These are phyloP conservation scores for Lagerstroemia speciosa DNA, from an alignment of 345 rosid species.

Conservation along the genomic window DNA sequence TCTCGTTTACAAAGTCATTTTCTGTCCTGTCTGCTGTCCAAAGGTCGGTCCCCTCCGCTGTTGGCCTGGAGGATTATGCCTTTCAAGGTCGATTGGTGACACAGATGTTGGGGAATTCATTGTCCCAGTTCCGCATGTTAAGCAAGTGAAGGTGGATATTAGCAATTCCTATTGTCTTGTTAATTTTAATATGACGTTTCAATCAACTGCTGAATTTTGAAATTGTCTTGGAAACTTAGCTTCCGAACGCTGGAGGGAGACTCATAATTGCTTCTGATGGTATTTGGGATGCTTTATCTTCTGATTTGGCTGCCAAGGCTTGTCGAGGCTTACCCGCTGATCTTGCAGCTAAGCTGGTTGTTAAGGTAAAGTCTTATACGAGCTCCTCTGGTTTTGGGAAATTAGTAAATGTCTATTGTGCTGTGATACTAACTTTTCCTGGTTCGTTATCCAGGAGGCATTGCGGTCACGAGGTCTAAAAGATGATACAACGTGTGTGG, in stretches of 20 bases:
- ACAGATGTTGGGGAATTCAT: conserved; percentile 97
- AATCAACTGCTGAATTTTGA: conserved; percentile 10
- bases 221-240: conserved; percentile 31
- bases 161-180: conserved; percentile 10
- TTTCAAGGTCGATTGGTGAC: conserved; percentile 97
- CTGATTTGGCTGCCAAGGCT: conserved; percentile 88
- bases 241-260: conserved; percentile 90
- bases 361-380: conserved; percentile 40
- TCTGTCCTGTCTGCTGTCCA: neutral
- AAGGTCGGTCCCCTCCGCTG: conserved; percentile 99
- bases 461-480: conserved; percentile 92
- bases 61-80: conserved; percentile 99
- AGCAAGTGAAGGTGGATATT: conserved; percentile 80
- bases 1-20: neutral
- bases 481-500: conserved; percentile 98
- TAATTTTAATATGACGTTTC: conserved; percentile 2
- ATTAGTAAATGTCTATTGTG: neutral
- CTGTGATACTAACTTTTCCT: neutral
- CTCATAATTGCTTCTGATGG: conserved; percentile 99
- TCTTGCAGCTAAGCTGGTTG: conserved; percentile 95
- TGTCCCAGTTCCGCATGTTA: conserved; percentile 96
- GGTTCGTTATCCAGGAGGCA: conserved; percentile 56
- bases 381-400: neutral
- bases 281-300: conserved; percentile 93
- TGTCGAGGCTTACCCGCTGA: conserved; percentile 94